Evolutionary conservation across 495 filamentous ascomycete species (phyloP).

Genomic region (Lophium mytilinum): DNA sequence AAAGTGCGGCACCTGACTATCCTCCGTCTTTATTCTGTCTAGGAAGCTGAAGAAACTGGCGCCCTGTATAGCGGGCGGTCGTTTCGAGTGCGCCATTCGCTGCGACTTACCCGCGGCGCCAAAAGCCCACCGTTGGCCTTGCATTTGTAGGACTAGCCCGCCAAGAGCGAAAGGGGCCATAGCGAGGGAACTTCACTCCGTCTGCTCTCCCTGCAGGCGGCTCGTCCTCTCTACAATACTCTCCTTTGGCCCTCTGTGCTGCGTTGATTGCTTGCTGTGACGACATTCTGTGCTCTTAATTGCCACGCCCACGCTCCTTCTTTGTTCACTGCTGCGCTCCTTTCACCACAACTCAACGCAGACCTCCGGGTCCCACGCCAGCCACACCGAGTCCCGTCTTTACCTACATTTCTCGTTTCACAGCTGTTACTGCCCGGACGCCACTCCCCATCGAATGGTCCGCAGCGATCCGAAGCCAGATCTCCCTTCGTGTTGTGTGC

Average conservation of each 20-base stretch:
- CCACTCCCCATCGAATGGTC: neutral
- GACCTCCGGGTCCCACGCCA: neutral
- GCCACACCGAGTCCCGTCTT: conserved; percentile 9
- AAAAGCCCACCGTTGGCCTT: too few species aligned
- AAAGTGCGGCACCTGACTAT: too few species aligned
- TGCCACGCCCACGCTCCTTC: conserved; percentile 1
- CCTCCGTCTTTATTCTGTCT: too few species aligned
- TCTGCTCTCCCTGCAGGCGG: neutral
- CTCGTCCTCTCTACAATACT: neutral
- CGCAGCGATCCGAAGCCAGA: neutral
- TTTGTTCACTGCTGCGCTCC: conserved; percentile 9
- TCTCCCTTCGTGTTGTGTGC: neutral
- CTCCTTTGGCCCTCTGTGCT: neutral
- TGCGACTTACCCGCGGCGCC: too few species aligned
- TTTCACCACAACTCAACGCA: neutral
- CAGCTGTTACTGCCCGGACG: conserved; percentile 1
- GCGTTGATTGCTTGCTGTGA: conserved; percentile 13
- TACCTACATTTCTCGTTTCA: conserved; percentile 15
- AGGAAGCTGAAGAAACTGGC: too few species aligned
- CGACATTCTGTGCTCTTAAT: conserved; percentile 10
- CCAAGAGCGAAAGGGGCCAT: neutral
- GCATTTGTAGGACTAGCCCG: too few species aligned
- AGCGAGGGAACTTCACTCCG: neutral
- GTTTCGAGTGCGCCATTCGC: too few species aligned
- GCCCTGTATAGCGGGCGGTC: too few species aligned